Conservation (phyloP, 2,329 filamentous ascomycete species). For the Fusarium illudens region DNA sequence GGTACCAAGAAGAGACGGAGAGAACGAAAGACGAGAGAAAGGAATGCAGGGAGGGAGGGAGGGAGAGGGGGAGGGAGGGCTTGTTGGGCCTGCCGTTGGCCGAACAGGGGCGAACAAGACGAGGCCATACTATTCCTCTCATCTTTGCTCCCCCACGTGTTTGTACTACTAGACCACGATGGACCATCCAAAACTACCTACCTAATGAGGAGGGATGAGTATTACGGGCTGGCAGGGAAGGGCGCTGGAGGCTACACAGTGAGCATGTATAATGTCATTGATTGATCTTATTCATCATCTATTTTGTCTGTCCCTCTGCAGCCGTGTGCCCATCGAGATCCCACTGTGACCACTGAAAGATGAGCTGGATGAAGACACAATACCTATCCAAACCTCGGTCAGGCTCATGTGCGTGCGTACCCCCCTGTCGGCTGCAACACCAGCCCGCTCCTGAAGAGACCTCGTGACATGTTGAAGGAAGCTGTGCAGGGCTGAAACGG, state of each 20-base stretch:
- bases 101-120: background rate
- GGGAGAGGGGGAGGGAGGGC: background rate
- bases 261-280: conserved; percentile 15
- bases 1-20: background rate
- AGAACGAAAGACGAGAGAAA: background rate
- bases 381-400: background rate
- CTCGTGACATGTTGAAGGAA: conserved; percentile 8
- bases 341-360: background rate
- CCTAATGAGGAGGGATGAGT: conserved; percentile 29
- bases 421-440: background rate
- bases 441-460: background rate
- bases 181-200: conserved; percentile 12
- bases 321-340: background rate
- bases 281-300: conserved; percentile 2
- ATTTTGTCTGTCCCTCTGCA: background rate
- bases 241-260: conserved; percentile 19
- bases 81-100: background rate
- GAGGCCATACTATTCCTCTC: background rate
- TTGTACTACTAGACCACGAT: conserved; percentile 33
- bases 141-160: background rate
- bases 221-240: conserved; percentile 1
- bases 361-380: background rate
- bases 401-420: background rate
- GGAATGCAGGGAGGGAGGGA: too few species aligned
- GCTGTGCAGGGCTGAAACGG: conserved; percentile 18